phyloP scores from a whole-genome alignment of 805 yeast species.

The Metschnikowia corniflorae region DNA sequence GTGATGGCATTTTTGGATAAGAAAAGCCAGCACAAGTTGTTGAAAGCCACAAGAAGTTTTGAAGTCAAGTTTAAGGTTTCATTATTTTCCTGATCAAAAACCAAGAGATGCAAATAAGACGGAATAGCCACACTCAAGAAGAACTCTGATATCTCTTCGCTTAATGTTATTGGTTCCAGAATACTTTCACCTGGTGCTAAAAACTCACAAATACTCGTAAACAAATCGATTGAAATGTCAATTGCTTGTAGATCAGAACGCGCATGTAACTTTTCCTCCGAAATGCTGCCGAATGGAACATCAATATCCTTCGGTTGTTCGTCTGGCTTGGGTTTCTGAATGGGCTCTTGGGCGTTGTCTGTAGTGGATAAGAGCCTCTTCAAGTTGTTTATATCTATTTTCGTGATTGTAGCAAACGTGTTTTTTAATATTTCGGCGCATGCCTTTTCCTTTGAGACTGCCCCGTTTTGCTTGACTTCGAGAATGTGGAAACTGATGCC shows the following conservation, averaged over 20 bases:
- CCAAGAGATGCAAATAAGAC: constrained; percentile 37
- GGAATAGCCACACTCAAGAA: constrained; percentile 24
- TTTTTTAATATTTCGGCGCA: constrained; percentile 21
- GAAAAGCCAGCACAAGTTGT: constrained; percentile 66
- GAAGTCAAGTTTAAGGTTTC: constrained; percentile 40
- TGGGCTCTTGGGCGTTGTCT: constrained; percentile 37
- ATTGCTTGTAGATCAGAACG: constrained; percentile 56
- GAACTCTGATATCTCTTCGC: constrained; percentile 17
- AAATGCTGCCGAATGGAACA: constrained; percentile 21
- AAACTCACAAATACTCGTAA: constrained; percentile 70
- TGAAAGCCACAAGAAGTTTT: constrained; percentile 62
- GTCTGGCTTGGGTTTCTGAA: constrained; percentile 19
- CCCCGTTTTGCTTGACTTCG: constrained; percentile 26
- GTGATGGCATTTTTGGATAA: constrained; percentile 31
- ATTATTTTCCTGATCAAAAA: constrained; percentile 29
- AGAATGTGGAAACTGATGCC: constrained; percentile 41
- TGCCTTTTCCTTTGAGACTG: constrained; percentile 17
- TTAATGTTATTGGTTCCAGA: constrained; percentile 22
- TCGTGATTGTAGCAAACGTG: constrained; percentile 22
- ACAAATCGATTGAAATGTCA: constrained; percentile 69
- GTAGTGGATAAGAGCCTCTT: constrained; percentile 12
- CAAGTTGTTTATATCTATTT: constrained; percentile 26
- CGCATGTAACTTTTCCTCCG: constrained; percentile 42
- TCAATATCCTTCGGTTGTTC: constrained; percentile 22
- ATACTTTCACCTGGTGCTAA: constrained; percentile 31